Conservation (phyloP, 345 rosid species). For the Heritiera fomes region DNA sequence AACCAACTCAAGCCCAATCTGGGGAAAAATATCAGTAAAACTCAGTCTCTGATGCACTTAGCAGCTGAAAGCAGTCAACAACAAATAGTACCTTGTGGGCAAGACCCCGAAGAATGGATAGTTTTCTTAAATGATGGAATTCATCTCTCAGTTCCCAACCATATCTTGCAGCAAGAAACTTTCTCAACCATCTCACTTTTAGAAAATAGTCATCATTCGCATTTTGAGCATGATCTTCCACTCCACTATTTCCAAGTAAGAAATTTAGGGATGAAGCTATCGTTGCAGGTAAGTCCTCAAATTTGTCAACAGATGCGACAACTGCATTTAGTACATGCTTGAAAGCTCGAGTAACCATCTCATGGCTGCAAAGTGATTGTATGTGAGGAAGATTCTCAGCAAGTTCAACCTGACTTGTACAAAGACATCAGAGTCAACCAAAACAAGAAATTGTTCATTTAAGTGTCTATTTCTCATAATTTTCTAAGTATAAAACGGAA, state of each 20-base stretch:
- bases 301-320: constrained; percentile 43
- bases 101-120: constrained; percentile 64
- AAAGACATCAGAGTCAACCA: constrained; percentile 21
- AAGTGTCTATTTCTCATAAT: neutral
- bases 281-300: constrained; percentile 44
- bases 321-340: constrained; percentile 59
- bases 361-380: constrained; percentile 69
- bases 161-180: constrained; percentile 49
- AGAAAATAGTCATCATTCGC: constrained; percentile 46
- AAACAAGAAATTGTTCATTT: neutral
- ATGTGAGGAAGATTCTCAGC: constrained; percentile 73
- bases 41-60: constrained; percentile 5
- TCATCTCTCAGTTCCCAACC: constrained; percentile 59
- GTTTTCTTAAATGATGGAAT: constrained; percentile 58
- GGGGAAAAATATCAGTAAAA: constrained; percentile 14
- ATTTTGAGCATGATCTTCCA: constrained; percentile 33
- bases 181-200: constrained; percentile 48
- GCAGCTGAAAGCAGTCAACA: constrained; percentile 20
- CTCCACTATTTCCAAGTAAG: constrained; percentile 44
- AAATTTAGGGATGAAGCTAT: constrained; percentile 64
- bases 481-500: neutral
- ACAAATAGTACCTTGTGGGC: constrained; percentile 49
- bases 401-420: constrained; percentile 49
- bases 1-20: constrained; percentile 71
- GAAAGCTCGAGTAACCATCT: constrained; percentile 73